Percentiles rank a stretch among this genome's conserved stretches.
Conservation (phyloP, 768 basidiomycete genomes). For the Russula sp. region DNA sequence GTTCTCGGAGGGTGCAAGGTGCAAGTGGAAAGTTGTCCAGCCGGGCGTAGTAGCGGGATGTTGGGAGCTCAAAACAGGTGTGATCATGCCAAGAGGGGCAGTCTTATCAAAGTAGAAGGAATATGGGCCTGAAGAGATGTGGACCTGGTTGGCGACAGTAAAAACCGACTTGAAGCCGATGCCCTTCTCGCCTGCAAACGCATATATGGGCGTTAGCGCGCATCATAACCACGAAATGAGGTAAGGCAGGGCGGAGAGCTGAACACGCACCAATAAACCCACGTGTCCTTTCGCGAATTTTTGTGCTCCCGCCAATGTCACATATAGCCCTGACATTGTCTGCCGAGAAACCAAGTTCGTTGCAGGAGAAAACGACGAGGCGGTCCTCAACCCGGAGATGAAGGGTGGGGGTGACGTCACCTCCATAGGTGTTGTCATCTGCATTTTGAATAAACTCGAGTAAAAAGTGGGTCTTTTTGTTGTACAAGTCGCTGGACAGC, state of each 20-base stretch:
- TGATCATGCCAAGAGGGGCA: slow-evolving; percentile 27
- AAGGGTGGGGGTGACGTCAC: slow-evolving; percentile 16
- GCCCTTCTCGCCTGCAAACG: slow-evolving; percentile 28
- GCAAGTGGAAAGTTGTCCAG: slow-evolving; percentile 28
- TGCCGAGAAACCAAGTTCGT: slow-evolving; percentile 26
- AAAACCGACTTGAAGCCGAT: slow-evolving; percentile 32
- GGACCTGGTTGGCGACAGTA: slow-evolving; percentile 26
- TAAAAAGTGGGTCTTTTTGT: slow-evolving; percentile 29
- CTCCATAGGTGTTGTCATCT: slow-evolving; percentile 26
- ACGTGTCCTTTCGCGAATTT: slow-evolving; percentile 18
- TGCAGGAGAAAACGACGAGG: slow-evolving; percentile 24
- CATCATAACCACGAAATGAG: not conserved
- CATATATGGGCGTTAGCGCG: not conserved
- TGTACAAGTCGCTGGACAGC: slow-evolving; percentile 27
- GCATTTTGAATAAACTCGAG: slow-evolving; percentile 30
- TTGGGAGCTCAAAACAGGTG: slow-evolving; percentile 17
- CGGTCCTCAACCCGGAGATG: slow-evolving; percentile 17
- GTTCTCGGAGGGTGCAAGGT: slow-evolving; percentile 13
- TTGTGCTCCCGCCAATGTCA: slow-evolving; percentile 28
- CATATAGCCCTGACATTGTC: slow-evolving; percentile 28
- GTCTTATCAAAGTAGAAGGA: slow-evolving; percentile 25
- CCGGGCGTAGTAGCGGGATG: slow-evolving; percentile 1
- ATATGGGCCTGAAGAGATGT: slow-evolving; percentile 25
- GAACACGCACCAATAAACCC: slow-evolving; percentile 20
- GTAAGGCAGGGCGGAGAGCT: not conserved